Percentiles rank a stretch among this genome's conserved stretches.
Conservation (phyloP, 768 basidiomycete species). For the Clitopilus passeckerianus region DNA sequence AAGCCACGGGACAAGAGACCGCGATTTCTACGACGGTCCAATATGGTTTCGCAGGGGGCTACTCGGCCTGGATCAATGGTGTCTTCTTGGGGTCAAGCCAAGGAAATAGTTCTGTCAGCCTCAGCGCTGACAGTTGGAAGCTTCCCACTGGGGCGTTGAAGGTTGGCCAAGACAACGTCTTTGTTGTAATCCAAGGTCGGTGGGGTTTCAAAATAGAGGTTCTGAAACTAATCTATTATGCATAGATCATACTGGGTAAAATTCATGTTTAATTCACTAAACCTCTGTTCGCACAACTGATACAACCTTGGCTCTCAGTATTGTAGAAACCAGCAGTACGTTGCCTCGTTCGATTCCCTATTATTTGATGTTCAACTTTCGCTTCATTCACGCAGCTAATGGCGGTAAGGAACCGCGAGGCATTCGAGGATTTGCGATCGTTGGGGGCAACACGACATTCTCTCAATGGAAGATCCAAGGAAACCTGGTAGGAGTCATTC, state of each 20-base stretch:
- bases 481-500: slow-evolving; percentile 24
- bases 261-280: background rate
- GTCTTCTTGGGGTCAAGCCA: slow-evolving; percentile 44
- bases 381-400: slow-evolving; percentile 25
- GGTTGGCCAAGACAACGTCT: slow-evolving; percentile 34
- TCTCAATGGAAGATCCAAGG: slow-evolving; percentile 38
- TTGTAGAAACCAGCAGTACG: slow-evolving; percentile 44
- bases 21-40: slow-evolving; percentile 41
- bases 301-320: slow-evolving; percentile 18
- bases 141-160: slow-evolving; percentile 29
- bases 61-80: slow-evolving; percentile 46
- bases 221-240: background rate
- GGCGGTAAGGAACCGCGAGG: slow-evolving; percentile 46
- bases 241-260: slow-evolving; percentile 48
- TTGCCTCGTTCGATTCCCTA: background rate
- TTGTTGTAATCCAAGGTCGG: slow-evolving; percentile 30
- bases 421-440: slow-evolving; percentile 38
- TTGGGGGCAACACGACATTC: slow-evolving; percentile 34
- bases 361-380: background rate
- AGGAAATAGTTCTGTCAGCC: slow-evolving; percentile 35
- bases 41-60: slow-evolving; percentile 47
- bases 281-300: background rate
- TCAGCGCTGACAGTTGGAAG: slow-evolving; percentile 36
- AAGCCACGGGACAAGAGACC: slow-evolving; percentile 41
- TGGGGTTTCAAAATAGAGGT: background rate